Percentiles rank a stretch among this genome's conserved stretches.
phyloP scores from a whole-genome alignment of 2,329 filamentous ascomycete genomes.

The Colletotrichum tropicale region DNA sequence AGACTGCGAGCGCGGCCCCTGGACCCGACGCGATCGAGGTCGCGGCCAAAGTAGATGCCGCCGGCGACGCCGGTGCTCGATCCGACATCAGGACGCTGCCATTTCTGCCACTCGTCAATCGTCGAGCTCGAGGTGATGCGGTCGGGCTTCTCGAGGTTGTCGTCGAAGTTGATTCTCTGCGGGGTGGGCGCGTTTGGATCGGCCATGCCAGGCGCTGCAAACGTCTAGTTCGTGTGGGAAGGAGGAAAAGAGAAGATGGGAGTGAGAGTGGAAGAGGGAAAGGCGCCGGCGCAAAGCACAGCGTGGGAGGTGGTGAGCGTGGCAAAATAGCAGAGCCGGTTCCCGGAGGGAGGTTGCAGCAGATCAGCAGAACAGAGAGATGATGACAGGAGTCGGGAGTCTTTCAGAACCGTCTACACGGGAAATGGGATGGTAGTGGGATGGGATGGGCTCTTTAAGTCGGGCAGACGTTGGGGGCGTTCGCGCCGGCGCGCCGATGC shows the following conservation, averaged over 20 bases:
- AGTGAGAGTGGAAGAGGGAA: background rate
- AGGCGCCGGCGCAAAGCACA: conserved; percentile 6
- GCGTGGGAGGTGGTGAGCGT: background rate
- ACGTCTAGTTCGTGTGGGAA: background rate
- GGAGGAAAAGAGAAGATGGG: background rate
- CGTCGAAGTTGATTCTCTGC: conserved; percentile 12
- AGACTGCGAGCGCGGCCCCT: conserved; percentile 26
- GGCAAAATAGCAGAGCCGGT: background rate
- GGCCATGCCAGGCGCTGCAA: background rate
- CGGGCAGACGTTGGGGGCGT: background rate
- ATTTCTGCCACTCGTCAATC: background rate
- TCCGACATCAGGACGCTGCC: conserved; percentile 7
- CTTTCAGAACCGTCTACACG: background rate
- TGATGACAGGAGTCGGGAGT: background rate
- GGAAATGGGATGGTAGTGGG: background rate
- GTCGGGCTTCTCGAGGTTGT: conserved; percentile 8
- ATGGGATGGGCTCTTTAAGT: background rate
- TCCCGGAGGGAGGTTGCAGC: background rate
- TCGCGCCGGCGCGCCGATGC: background rate
- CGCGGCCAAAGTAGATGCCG: conserved; percentile 25
- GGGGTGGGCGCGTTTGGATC: background rate
- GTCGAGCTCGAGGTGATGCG: conserved; percentile 7
- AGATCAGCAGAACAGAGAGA: background rate
- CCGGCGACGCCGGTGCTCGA: conserved; percentile 19
- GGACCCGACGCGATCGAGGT: conserved; percentile 18